Evolutionary conservation across 306 rosid genomes (phyloP), one percentile per base, ranked within the genome.

Genomic region (Spatholobus suberectus): DNA sequence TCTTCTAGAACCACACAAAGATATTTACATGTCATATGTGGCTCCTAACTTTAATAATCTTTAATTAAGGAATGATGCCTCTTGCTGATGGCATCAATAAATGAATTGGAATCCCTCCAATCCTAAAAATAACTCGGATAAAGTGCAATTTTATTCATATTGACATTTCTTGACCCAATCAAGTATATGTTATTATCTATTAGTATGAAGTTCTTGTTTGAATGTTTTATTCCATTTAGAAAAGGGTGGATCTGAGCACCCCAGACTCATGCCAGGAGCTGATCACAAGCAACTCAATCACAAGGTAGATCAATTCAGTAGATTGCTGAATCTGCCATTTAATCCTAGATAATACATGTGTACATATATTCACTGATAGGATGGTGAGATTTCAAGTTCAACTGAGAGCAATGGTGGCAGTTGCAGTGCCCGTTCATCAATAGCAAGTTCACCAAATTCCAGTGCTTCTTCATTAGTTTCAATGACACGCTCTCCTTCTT

Each of bases 171-270:
- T 27, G 10, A 21, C 5, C 70, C 52, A 61, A 47, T 29, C 52
- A 70, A 80, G 37, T 32, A 29, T 20, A 12, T 44, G 49, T 80
- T 29, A 17, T 32, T 63, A 63, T 63, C 24, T 61, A 14, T 32
- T 34, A 68, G 47, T 23, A 21, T 1, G 62, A 66, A 49, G 29
- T 54, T 78, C 20, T 37, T 27, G 51, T 37, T 66, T 78, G 21
- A 23, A 40, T 67, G 15, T 85, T 37, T 79, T 76, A 21, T 77
- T 86, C 63, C 61, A 51, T 82, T 83, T 81, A 94, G 98, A 76
- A 70, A 79, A 76, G 77, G 88, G 89, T 71, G 90, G 81, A 78
- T 85, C 94, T 83, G 87, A 89, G 68, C 86, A 89, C 82, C 92
- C 96, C 29, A 90, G 86, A 82, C 76, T 83, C 85, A 66, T 92